Evolutionary conservation across 306 rosid genomes (phyloP), one percentile per base, ranked within the genome.

Genomic region (Vicia faba): DNA sequence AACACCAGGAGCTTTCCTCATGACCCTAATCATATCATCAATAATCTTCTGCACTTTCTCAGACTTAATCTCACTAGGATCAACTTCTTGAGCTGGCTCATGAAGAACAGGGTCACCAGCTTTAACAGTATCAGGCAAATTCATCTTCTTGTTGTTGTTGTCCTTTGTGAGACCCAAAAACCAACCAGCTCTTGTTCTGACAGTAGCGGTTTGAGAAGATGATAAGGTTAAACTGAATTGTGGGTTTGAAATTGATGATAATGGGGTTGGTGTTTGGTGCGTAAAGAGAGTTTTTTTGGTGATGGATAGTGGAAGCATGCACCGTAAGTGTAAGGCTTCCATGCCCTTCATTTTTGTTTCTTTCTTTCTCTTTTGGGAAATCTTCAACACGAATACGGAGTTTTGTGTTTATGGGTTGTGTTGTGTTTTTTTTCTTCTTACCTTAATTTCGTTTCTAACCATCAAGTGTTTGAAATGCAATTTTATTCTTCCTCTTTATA

Each of bases 71-170:
- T 87, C 93, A 57, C 6, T 77, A 5, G 75, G 82, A 15, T 75
- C 85, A 35, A 92, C 89, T 48, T 87, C 85, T 10, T 72, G 81
- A 3, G 98, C 93, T 9, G 96, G 87, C 56, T 92, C 93, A 61
- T 92, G 96, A 16, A 92, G 69, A 86, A 92, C 96, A 8, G 96
- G 96, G 78, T 92, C 96, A 31, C 98, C 98, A 3, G 98, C 87
- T 84, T 86, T 85, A n/a, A 89, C 91, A 31, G 81, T 89, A 15
- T 85, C 89, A 33, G 96, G 86, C 68, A 84, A 70, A 49, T 64
- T 73, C 31, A 40, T 0, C 69, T 87, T 81, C 70, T 87, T 87
- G 38, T 54, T 85, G 31, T 79, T 85, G 41, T 51, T 84, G 41
- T 82, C 68, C 18, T 79, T 80, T 35, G 86, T 83, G 4, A 87